Conservation (phyloP, 1,139 yeast species). For the Pichia sp. region DNA sequence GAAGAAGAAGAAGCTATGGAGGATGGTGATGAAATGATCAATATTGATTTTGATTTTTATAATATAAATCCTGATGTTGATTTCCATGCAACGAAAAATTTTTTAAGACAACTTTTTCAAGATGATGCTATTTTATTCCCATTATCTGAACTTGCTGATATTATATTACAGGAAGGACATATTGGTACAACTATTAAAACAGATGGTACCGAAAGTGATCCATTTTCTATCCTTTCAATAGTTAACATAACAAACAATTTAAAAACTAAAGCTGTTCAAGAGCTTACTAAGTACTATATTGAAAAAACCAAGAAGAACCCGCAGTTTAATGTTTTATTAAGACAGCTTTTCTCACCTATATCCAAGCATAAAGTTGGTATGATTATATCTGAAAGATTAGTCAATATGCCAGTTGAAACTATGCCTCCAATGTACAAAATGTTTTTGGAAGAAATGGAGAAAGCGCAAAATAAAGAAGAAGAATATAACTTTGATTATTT, state of each 20-base stretch:
- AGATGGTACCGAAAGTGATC: conserved; percentile 91
- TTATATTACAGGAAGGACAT: conserved; percentile 62
- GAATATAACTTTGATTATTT: conserved; percentile 67
- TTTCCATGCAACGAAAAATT: conserved; percentile 84
- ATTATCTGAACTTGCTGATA: conserved; percentile 71
- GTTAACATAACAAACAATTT: conserved; percentile 47
- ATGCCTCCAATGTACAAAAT: conserved; percentile 89
- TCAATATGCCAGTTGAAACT: conserved; percentile 96
- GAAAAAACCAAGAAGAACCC: conserved; percentile 49
- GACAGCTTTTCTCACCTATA: conserved; percentile 44
- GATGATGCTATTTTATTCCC: conserved; percentile 71
- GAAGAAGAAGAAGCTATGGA: conserved; percentile 33
- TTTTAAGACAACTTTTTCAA: conserved; percentile 81
- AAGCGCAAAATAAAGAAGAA: conserved; percentile 50
- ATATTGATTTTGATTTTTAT: conserved; percentile 92
- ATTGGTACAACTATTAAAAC: conserved; percentile 89
- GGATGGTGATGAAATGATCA: conserved; percentile 50
- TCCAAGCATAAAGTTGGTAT: conserved; percentile 60
- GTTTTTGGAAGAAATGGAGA: conserved; percentile 67
- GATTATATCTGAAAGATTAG: conserved; percentile 76
- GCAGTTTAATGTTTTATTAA: conserved; percentile 59
- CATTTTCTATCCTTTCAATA: conserved; percentile 79
- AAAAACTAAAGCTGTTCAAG: conserved; percentile 39
- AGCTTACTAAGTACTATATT: conserved; percentile 48
- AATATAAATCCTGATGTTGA: conserved; percentile 82